Conservation (phyloP, 768 basidiomycete genomes). For the Tulasnella sp. region DNA sequence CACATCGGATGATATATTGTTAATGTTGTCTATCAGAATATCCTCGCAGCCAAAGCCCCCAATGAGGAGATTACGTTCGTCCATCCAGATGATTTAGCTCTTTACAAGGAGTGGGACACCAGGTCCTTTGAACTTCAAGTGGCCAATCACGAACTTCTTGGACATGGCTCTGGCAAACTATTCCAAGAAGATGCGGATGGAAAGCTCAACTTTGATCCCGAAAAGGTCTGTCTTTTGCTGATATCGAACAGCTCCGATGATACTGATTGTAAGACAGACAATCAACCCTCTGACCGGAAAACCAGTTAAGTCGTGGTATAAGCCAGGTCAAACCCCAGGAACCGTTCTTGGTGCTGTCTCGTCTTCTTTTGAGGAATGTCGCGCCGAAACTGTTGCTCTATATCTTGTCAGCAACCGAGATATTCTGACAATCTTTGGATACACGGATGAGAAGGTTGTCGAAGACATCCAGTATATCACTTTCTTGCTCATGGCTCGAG, state of each 20-base stretch:
- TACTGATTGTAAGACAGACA: slow-evolving; percentile 33
- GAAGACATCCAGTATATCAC: slow-evolving; percentile 72
- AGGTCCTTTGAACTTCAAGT: slow-evolving; percentile 66
- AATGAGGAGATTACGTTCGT: slow-evolving; percentile 78
- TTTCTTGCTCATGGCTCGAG: slow-evolving; percentile 77
- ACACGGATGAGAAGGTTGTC: slow-evolving; percentile 49
- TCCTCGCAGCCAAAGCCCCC: slow-evolving; percentile 76
- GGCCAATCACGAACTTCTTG: slow-evolving; percentile 79
- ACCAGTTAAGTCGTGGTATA: slow-evolving; percentile 73
- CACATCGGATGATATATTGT: background rate
- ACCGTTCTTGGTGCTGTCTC: slow-evolving; percentile 78
- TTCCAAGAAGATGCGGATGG: slow-evolving; percentile 68
- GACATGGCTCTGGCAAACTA: slow-evolving; percentile 64
- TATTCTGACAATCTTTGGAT: slow-evolving; percentile 78
- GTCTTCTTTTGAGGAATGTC: slow-evolving; percentile 84
- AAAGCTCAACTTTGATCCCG: slow-evolving; percentile 66
- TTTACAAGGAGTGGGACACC: slow-evolving; percentile 68
- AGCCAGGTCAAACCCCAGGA: slow-evolving; percentile 70
- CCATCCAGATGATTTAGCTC: slow-evolving; percentile 57
- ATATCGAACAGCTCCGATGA: background rate
- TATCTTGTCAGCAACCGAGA: slow-evolving; percentile 61
- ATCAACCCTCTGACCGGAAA: slow-evolving; percentile 72
- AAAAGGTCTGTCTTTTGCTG: slow-evolving; percentile 32
- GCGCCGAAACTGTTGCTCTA: slow-evolving; percentile 78
- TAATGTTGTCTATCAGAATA: slow-evolving; percentile 37